Percentiles rank a stretch among this genome's conserved stretches.
Conservation (phyloP, 768 basidiomycete genomes). For the Auricularia heimuer region DNA sequence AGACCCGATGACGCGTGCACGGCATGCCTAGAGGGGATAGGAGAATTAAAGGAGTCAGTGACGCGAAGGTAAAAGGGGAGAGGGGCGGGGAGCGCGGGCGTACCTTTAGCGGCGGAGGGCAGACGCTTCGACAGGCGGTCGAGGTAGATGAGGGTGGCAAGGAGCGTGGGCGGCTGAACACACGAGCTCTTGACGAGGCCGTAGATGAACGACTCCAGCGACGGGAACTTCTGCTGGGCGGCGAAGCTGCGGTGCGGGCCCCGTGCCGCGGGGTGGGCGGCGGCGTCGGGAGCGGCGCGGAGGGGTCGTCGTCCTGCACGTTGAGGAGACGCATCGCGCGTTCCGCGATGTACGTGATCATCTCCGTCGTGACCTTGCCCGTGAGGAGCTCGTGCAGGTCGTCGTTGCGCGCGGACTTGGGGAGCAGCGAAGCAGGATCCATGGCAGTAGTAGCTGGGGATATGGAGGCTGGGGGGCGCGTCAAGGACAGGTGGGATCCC, state of each 20-base stretch:
- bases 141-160: conserved; percentile 86
- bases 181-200: conserved; percentile 72
- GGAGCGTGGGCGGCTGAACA: conserved; percentile 83
- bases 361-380: conserved; percentile 68
- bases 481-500: background rate
- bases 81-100: conserved; percentile 16
- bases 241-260: conserved; percentile 13
- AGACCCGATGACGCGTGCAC: conserved; percentile 91
- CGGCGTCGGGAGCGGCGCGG: conserved; percentile 46
- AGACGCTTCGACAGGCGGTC: conserved; percentile 75
- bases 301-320: conserved; percentile 37
- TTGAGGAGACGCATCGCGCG: conserved; percentile 68
- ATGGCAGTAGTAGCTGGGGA: background rate
- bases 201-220: conserved; percentile 76
- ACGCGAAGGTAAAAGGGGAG: background rate
- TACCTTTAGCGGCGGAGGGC: conserved; percentile 78
- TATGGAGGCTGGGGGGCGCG: background rate
- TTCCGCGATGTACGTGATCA: conserved; percentile 78
- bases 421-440: conserved; percentile 71
- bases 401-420: conserved; percentile 66
- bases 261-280: conserved; percentile 35
- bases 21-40: conserved; percentile 46
- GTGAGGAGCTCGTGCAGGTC: conserved; percentile 71
- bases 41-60: conserved; percentile 1
- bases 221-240: conserved; percentile 35